Conservation (phyloP, 1,284 basidiomycete species). For the Rhodotorula sp. region DNA sequence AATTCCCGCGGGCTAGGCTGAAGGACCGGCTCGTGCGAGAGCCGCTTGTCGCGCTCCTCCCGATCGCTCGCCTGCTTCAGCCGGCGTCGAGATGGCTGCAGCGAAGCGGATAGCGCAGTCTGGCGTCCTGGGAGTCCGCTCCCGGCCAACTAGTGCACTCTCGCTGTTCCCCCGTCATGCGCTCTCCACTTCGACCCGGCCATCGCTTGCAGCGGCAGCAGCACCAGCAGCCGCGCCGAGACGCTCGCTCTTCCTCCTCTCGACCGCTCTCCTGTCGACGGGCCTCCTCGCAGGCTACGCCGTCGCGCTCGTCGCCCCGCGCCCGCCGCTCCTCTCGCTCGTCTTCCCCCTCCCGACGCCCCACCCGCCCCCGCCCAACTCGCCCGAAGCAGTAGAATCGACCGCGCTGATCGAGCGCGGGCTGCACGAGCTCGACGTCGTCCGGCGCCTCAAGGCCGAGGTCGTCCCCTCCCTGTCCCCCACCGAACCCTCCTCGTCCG, state of each 20-base stretch:
- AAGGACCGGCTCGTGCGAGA: neutral
- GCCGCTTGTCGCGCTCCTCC: neutral
- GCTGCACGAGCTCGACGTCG: constrained; percentile 66
- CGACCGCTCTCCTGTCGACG: constrained; percentile 17
- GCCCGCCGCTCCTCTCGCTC: constrained; percentile 48
- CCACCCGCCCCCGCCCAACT: constrained; percentile 64
- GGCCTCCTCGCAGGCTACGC: constrained; percentile 27
- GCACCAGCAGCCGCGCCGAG: neutral
- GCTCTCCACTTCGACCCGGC: neutral
- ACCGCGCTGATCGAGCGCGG: constrained; percentile 65
- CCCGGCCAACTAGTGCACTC: neutral
- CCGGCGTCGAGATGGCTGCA: neutral
- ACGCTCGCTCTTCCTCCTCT: constrained; percentile 17
- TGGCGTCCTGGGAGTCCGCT: neutral
- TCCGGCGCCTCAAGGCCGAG: constrained; percentile 57
- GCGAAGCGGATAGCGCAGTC: neutral
- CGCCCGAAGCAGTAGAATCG: constrained; percentile 65
- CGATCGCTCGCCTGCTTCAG: accelerated
- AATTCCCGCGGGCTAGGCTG: too few relatives aligned
- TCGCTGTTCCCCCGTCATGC: neutral
- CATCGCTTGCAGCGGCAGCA: neutral
- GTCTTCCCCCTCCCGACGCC: constrained; percentile 72
- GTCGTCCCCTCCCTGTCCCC: constrained; percentile 7
- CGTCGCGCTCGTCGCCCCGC: constrained; percentile 24
- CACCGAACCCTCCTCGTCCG: neutral